phyloP scores from a whole-genome alignment of 2,329 filamentous ascomycete genomes.

The Claviceps humidiphila region DNA sequence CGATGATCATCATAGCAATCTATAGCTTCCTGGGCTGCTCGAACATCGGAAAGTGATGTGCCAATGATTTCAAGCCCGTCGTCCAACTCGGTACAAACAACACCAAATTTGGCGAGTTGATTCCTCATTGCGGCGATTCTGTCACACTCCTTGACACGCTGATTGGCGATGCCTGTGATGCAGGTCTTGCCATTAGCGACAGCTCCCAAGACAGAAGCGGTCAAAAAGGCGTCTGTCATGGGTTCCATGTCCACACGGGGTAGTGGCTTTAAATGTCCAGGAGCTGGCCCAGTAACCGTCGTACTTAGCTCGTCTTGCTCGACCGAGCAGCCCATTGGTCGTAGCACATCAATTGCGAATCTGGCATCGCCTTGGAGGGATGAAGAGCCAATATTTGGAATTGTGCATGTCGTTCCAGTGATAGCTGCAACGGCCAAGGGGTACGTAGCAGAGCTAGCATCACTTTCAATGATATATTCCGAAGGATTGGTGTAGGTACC shows the following conservation, averaged over 20 bases:
- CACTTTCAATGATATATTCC: conserved; percentile 87
- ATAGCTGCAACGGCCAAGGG: conserved; percentile 89
- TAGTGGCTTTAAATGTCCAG: conserved; percentile 61
- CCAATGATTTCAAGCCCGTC: conserved; percentile 76
- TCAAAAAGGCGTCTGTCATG: conserved; percentile 98
- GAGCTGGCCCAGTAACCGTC: conserved; percentile 77
- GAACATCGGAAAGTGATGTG: conserved; percentile 31
- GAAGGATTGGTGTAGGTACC: conserved; percentile 70
- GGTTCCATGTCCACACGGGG: conserved; percentile 92
- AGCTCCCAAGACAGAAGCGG: conserved; percentile 82
- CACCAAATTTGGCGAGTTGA: conserved; percentile 85
- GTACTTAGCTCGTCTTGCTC: conserved; percentile 76
- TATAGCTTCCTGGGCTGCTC: conserved; percentile 50
- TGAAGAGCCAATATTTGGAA: conserved; percentile 86
- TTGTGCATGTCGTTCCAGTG: conserved; percentile 86
- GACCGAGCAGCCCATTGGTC: conserved; percentile 87
- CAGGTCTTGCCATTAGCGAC: conserved; percentile 72
- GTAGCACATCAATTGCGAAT: conserved; percentile 80
- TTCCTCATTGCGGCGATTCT: conserved; percentile 92
- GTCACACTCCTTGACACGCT: conserved; percentile 96
- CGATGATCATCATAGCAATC: conserved; percentile 96
- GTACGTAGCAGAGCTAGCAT: conserved; percentile 95
- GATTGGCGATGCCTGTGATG: conserved; percentile 92
- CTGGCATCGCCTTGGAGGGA: conserved; percentile 91
- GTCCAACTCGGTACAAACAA: conserved; percentile 73